Conservation (phyloP, 139 green algal species). For the Deuterostichococcus epilithicus region DNA sequence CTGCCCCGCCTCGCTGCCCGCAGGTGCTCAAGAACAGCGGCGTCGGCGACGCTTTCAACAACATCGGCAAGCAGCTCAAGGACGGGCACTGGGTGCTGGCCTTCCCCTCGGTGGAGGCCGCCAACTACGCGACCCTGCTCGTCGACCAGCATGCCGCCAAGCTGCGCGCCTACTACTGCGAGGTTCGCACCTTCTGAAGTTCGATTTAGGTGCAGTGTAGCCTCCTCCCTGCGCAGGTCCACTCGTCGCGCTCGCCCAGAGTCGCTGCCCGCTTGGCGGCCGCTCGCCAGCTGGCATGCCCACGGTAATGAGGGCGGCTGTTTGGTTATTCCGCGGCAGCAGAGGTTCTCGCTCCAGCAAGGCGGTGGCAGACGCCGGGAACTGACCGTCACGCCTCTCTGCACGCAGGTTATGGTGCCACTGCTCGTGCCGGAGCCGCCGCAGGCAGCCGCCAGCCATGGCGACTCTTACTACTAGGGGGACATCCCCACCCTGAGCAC, state of each 20-base stretch:
- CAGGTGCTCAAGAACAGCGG: background rate
- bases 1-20: too few species aligned
- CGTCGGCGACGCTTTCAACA: slow-evolving; percentile 1
- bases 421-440: background rate
- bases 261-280: too few species aligned
- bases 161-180: slow-evolving; percentile 34
- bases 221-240: too few species aligned
- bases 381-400: too few species aligned
- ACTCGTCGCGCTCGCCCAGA: too few species aligned
- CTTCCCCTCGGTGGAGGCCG: slow-evolving; percentile 53
- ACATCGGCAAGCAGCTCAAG: slow-evolving; percentile 34
- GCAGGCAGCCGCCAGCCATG: background rate
- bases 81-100: slow-evolving; percentile 79
- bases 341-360: too few species aligned
- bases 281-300: too few species aligned
- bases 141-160: slow-evolving; percentile 35
- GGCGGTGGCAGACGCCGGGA: too few species aligned
- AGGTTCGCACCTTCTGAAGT: slow-evolving; percentile 1
- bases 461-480: background rate
- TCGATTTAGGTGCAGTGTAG: too few species aligned
- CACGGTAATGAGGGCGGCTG: too few species aligned
- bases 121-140: slow-evolving; percentile 35
- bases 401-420: background rate
- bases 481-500: too few species aligned
- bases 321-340: too few species aligned